phyloP scores from a whole-genome alignment of 2,329 filamentous ascomycete genomes.

The Diaporthe helianthi region DNA sequence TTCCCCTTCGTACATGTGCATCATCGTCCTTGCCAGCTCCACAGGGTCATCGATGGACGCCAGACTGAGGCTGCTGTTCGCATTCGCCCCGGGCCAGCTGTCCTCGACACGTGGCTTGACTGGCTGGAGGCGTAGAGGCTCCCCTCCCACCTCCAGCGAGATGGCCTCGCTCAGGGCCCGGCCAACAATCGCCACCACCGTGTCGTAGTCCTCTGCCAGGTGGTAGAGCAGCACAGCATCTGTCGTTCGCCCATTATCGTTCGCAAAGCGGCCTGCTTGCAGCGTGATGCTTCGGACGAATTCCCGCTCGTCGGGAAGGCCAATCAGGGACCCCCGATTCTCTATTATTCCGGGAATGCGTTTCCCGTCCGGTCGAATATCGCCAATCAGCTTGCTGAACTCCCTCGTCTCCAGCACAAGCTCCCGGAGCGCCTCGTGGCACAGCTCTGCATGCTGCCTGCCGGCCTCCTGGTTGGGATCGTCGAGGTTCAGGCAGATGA shows the following conservation, averaged over 20 bases:
- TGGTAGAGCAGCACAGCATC: slow-evolving; percentile 96
- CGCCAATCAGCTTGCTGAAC: slow-evolving; percentile 91
- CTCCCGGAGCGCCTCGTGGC: slow-evolving; percentile 91
- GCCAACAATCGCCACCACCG: slow-evolving; percentile 89
- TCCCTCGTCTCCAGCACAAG: slow-evolving; percentile 96
- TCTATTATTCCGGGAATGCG: slow-evolving; percentile 89
- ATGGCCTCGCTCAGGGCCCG: slow-evolving; percentile 89
- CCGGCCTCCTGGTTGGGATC: slow-evolving; percentile 61
- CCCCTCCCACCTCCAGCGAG: slow-evolving; percentile 83
- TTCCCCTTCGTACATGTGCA: slow-evolving; percentile 67
- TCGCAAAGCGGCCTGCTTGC: slow-evolving; percentile 89
- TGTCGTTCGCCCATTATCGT: slow-evolving; percentile 91
- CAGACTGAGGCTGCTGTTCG: slow-evolving; percentile 65
- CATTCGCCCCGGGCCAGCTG: slow-evolving; percentile 47
- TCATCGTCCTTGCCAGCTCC: slow-evolving; percentile 66
- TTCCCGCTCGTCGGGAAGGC: slow-evolving; percentile 78
- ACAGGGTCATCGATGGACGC: slow-evolving; percentile 67
- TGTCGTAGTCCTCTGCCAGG: slow-evolving; percentile 93
- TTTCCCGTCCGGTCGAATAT: slow-evolving; percentile 84
- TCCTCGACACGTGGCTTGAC: slow-evolving; percentile 72
- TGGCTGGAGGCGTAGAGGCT: slow-evolving; percentile 78
- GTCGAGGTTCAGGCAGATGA: slow-evolving; percentile 93
- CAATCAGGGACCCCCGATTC: slow-evolving; percentile 81
- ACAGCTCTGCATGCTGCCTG: slow-evolving; percentile 78
- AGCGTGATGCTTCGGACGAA: slow-evolving; percentile 92